Evolutionary conservation across 768 basidiomycete genomes (phyloP).

Genomic region (Butyriboletus loyo): DNA sequence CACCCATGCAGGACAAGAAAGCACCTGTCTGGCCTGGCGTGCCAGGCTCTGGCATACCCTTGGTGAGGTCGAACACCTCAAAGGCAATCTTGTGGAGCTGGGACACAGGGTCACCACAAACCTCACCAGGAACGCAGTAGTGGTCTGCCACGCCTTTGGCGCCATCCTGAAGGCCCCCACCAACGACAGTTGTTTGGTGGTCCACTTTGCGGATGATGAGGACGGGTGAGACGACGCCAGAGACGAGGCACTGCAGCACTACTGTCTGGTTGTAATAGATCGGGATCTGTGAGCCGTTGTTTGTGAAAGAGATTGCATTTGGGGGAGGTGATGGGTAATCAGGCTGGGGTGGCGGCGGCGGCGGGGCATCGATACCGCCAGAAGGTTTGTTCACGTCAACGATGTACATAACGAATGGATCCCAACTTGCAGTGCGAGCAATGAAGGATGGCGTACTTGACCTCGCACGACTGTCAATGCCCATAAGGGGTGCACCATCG

Average conservation of each 20-base stretch:
- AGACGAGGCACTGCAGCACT: slow-evolving; percentile 89
- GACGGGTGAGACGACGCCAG: slow-evolving; percentile 90
- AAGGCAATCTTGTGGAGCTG: slow-evolving; percentile 96
- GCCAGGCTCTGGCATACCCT: slow-evolving; percentile 69
- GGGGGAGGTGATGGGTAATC: slow-evolving; percentile 92
- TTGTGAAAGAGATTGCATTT: slow-evolving; percentile 83
- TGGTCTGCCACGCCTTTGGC: slow-evolving; percentile 82
- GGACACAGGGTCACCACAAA: slow-evolving; percentile 90
- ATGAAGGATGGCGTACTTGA: slow-evolving; percentile 84
- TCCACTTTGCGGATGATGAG: slow-evolving; percentile 94
- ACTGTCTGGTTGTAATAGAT: slow-evolving; percentile 98
- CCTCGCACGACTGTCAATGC: slow-evolving; percentile 67
- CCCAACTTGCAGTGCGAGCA: slow-evolving; percentile 88
- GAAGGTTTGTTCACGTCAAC: slow-evolving; percentile 88
- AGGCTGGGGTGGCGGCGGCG: slow-evolving; percentile 77
- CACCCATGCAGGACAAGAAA: slow-evolving; percentile 89
- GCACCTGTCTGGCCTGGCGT: slow-evolving; percentile 77
- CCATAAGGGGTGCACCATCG: slow-evolving; percentile 84
- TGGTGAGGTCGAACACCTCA: slow-evolving; percentile 77
- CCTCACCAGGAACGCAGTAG: slow-evolving; percentile 80
- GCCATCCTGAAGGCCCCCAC: slow-evolving; percentile 86
- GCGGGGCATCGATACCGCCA: slow-evolving; percentile 71
- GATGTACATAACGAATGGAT: slow-evolving; percentile 96
- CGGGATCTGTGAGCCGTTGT: slow-evolving; percentile 81
- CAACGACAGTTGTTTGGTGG: slow-evolving; percentile 83